Base-by-base conservation (phyloP, 768 basidiomycete species). In the Xanthoconium stramineum region DNA sequence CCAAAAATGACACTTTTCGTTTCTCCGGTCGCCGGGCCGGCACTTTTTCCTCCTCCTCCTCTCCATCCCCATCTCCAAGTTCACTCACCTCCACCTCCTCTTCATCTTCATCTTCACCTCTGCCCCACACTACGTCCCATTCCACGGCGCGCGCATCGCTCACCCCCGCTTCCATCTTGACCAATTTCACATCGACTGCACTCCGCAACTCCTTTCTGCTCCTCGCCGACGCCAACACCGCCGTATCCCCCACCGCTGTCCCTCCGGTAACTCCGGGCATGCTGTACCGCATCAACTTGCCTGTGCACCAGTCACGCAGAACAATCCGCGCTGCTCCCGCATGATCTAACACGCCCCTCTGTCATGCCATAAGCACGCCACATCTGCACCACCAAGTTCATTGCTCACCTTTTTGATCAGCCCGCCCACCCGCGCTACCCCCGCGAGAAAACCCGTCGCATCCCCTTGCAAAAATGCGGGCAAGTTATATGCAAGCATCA, bases 401-500 rank as follows among this genome's bases (percentile, higher is more conserved):
- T 14, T 29, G 65, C 74, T 24, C 53, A 88, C 92, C 81, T 89
- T 93, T 74, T 88, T 91, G 13, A 93, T 75, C 42, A 93, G 77
- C 44, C 85, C 83, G 52, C 83, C 80, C 14, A 87, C 78, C 44
- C 93, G 85, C 6, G 93, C 90, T 39, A 95, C 72, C 45, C 83
- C 84, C 28, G 84, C 78, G 37, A 97, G 77, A 79, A 96, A 94
- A 0, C 86, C 84, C 24, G 78, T 76, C 6, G 80, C 67, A 63
- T 94, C 84, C 3, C 87, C 85, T 44, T 76, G 76, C 10, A 80
- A 61, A 69, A 95, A 94, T 9, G 87, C 90, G 4, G 94, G 90
- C 14, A 94, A 76, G 61, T 80, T 85, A 75, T 95, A 96, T 47
- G 85, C 75, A n/a, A 96, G 72, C 89, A 95, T 94, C 40, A 97